These are phyloP conservation scores for Rhizopus microsporus DNA, from an alignment of 371 early-diverging fungal species.

Conservation along the genomic window DNA sequence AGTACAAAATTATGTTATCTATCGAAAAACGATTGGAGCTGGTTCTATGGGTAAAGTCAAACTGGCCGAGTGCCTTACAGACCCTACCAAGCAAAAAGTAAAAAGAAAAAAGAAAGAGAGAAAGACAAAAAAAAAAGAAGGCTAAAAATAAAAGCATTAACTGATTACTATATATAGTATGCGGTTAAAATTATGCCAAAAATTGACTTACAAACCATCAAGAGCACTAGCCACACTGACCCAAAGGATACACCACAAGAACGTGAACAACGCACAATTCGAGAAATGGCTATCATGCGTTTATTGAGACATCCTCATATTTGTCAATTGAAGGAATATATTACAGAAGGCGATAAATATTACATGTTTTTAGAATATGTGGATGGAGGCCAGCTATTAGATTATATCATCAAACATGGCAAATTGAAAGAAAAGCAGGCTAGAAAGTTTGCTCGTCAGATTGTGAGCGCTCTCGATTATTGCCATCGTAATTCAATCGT, in stretches of 20 bases:
- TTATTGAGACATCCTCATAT: conserved; percentile 82
- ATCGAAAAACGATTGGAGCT: conserved; percentile 88
- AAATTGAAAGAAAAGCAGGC: conserved; percentile 75
- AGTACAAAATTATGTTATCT: conserved; percentile 49
- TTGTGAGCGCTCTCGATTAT: conserved; percentile 78
- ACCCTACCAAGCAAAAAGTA: conserved; percentile 42
- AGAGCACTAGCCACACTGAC: conserved; percentile 21
- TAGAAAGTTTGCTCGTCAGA: conserved; percentile 72
- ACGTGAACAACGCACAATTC: conserved; percentile 72
- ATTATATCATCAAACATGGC: conserved; percentile 74
- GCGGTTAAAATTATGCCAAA: conserved; percentile 57
- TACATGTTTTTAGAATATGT: conserved; percentile 90
- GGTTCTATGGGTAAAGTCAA: conserved; percentile 99
- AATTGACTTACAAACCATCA: conserved; percentile 25
- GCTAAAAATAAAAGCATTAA: neutral
- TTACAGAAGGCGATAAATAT: conserved; percentile 71
- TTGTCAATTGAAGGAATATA: conserved; percentile 72
- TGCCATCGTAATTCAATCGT: conserved; percentile 72
- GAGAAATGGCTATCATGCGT: conserved; percentile 79
- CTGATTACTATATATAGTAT: conserved; percentile 27
- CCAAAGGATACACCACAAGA: conserved; percentile 57
- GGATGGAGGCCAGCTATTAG: conserved; percentile 74
- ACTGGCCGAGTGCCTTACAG: conserved; percentile 68
- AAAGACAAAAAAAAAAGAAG: neutral
- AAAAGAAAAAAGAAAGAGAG: neutral